phyloP scores from a whole-genome alignment of 805 yeast genomes.

The Tetrapisispora taiwanensis region DNA sequence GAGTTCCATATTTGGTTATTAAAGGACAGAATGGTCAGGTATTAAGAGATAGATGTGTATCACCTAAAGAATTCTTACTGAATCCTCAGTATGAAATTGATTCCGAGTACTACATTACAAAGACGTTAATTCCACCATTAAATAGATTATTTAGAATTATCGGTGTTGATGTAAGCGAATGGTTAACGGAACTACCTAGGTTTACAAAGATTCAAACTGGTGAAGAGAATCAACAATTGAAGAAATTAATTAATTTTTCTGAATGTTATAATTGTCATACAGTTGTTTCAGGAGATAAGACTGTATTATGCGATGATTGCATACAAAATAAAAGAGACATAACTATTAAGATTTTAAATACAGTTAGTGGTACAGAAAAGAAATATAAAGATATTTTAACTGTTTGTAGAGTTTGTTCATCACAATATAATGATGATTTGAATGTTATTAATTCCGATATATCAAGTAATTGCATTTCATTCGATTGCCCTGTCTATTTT shows the following conservation, averaged over 20 bases:
- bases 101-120: constrained; percentile 73
- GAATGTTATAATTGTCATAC: constrained; percentile 27
- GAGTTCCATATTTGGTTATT: constrained; percentile 79
- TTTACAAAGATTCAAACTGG: constrained; percentile 3
- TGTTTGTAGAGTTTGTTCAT: constrained; percentile 33
- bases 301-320: background rate
- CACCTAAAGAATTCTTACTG: constrained; percentile 65
- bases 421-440: constrained; percentile 17
- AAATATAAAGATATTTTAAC: constrained; percentile 22
- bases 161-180: constrained; percentile 68
- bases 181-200: constrained; percentile 47
- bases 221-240: constrained; percentile 3
- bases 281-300: background rate
- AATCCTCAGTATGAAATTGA: constrained; percentile 44
- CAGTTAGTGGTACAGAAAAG: constrained; percentile 14
- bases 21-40: constrained; percentile 46
- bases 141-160: constrained; percentile 71
- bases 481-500: constrained; percentile 57
- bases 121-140: constrained; percentile 80
- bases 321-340: constrained; percentile 1
- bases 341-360: constrained; percentile 1
- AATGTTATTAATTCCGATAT: constrained; percentile 25
- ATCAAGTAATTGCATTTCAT: constrained; percentile 40
- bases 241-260: constrained; percentile 16
- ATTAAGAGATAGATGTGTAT: constrained; percentile 64